These are phyloP conservation scores for Globisporangium recalcitrans DNA, from an alignment of 352 stramenopile genomes.

Conservation along the genomic window DNA sequence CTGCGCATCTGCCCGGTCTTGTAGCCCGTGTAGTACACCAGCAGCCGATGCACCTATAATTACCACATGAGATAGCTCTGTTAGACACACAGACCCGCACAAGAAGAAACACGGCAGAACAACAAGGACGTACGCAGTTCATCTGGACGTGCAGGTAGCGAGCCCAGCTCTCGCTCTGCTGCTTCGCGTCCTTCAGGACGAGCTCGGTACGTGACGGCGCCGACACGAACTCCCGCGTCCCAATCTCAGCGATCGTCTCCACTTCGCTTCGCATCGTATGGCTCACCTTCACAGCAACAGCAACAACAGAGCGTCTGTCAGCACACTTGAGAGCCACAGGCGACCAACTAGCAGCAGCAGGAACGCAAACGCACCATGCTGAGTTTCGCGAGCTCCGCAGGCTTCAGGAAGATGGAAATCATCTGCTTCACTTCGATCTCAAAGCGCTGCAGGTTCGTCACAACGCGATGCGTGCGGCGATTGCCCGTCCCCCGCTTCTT, in stretches of 20 bases:
- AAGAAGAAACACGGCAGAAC: too few relatives aligned
- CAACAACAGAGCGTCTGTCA: neutral
- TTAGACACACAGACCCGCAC: too few relatives aligned
- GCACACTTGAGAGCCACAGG: neutral
- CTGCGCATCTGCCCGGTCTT: constrained; percentile 66
- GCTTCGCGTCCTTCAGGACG: constrained; percentile 48
- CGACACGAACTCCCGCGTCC: constrained; percentile 33
- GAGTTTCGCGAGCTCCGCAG: constrained; percentile 35
- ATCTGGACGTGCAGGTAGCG: constrained; percentile 68
- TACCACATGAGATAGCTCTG: neutral
- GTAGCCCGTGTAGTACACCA: constrained; percentile 83
- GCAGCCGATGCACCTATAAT: constrained; percentile 54
- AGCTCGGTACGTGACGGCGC: constrained; percentile 23
- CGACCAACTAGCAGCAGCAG: neutral
- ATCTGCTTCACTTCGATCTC: constrained; percentile 41
- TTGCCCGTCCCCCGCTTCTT: neutral
- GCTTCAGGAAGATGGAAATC: constrained; percentile 39
- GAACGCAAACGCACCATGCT: constrained; percentile 44
- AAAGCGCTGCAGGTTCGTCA: constrained; percentile 51
- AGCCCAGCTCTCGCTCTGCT: constrained; percentile 46
- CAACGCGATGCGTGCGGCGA: constrained; percentile 16
- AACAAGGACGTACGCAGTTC: constrained; percentile 37
- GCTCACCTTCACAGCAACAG: constrained; percentile 36
- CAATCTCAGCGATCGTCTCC: constrained; percentile 46
- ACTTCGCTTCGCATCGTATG: constrained; percentile 33